Base-by-base conservation (phyloP, 2,329 filamentous ascomycete genomes). In the Aphanocladium album region DNA sequence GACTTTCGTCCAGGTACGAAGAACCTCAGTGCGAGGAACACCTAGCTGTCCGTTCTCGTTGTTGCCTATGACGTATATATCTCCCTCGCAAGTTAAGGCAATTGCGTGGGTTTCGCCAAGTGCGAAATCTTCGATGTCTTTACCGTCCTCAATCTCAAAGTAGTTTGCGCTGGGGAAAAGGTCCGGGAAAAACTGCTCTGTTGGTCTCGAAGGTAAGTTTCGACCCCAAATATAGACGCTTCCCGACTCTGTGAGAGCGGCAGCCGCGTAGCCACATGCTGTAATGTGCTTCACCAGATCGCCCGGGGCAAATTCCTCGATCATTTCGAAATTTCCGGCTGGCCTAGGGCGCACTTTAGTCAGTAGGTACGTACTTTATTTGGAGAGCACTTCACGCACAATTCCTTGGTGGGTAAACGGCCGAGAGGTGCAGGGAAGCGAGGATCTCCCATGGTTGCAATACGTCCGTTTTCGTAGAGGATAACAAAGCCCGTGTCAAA, bases 171-270 rank as follows among this genome's bases (percentile, higher is more conserved):
- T 59, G 2, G 59, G 63, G 11, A 50, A 63, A 19, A 79, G 65
- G 0, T 63, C 57, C 1, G 73, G 51, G 35, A 79, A 67, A 27
- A 70, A 65, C 12, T 69, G 68, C 5, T 74, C 72, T n/a, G 72
- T 70, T 33, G 64, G 65, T 1, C 62, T 57, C 8, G 68, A 68
- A 6, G 63, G 62, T 1, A 67, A 60, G 17, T 62, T 33, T 49
- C 68, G 69, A 2, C 87, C 86, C 86, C 86, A 89, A 25, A 82
- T 68, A 67, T 89, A 89, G 2, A 88, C 69, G 61, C 84, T 82
- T 35, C 80, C 76, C 2, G 81, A 82, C 12, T 77, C 72, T 0
- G 84, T 88, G 47, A 89, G 65, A 0, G 85, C 85, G 3, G 82
- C 83, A 2, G 82, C 72, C 2, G 80, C 72, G 67, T 86, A 87